Base-by-base conservation (phyloP, 371 early-diverging fungal species). In the Rhizomucor pusillus region DNA sequence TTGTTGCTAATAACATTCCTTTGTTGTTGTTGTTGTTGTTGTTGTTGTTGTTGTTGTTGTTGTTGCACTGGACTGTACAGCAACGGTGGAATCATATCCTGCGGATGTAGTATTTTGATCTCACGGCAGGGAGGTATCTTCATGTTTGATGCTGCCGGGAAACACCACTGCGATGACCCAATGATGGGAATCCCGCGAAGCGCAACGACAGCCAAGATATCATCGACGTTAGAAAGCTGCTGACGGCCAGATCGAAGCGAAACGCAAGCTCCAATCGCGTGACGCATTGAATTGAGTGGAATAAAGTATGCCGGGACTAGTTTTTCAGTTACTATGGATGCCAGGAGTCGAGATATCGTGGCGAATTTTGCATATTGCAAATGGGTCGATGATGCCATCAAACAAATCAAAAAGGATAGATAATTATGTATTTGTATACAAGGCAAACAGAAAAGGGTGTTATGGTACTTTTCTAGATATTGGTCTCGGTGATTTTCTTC, bases 291-390 rank as follows among this genome's bases (percentile, higher is more conserved):
- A 5, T 29, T 3, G 7, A 29, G 29, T 36, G 73, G 65, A 1
- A 74, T 61, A 53, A 64, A 73, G 60, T 65, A 66, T 19, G 76
- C 79, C 18, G 69, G 53, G 10, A 77, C 79, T 16, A 87, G 60
- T 3, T 57, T 47, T 56, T 88, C 89, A 43, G 81, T 84, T 19
- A 79, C 79, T 14, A 85, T 60, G 50, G 85, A 86, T 5, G 80
- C 57, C 14, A 86, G 55, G 5, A 88, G 60, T 25, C 89, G 78
- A 13, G 87, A 84, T 7, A 71, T 66, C 1, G 85, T 84, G 50
- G 87, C 85, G 55, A 72, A 74, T 24, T 62, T 71, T 34, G 74
- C 69, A 52, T 62, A 77, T 29, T 71, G 71, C 40, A 56, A 23
- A 19, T 69, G 29, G 7, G n/a, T n/a, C n/a, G n/a, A n/a, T n/a